Evolutionary conservation across 306 rosid species (phyloP), one percentile per base, ranked within the genome.

Genomic region (Cucurbita pepo): DNA sequence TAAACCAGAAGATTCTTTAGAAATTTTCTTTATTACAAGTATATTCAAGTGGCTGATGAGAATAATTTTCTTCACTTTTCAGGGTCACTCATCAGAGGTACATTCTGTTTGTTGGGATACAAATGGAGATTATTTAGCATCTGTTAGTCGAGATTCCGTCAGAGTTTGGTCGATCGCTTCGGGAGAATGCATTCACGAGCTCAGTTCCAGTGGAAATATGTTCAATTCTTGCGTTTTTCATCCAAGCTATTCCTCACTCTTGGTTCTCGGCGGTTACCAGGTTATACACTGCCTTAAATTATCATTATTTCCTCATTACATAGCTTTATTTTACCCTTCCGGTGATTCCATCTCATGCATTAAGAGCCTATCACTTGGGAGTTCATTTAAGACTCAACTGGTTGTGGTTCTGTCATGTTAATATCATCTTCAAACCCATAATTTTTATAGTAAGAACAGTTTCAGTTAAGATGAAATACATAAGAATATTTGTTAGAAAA

Each of bases 261-360:
- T 93, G 88, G 96, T 93, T 73, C 84, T 93, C 40, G 96, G 98
- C 73, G 93, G 96, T 50, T 90, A 86, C 88, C 93, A 90, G 96
- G 98, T 90, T 81, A 73, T 61, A 56, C 40, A 82, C 77, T 71
- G 19, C 54, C 76, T 41, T 69, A 74, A 54, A 47, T 58, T 38
- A 36, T 11, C 52, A 30, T 52, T 44, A 5, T 51, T 8, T 54
- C 8, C 1, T 72, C 7, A 8, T n/a, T 37, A 53, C 75, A 10
- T 10, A 15, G 40, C 56, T 21, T 5, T 44, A 13, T 13, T 7
- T n/a, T 25, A 21, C 10, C 30, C 18, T 67, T 47, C 19, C 55
- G 45, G 13, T 67, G 13, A 66, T 67, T 10, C 57, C 40, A 25
- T 8, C 43, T 12, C 50, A 34, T 79, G 83, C 21, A 7, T 67